A percentile compares a stretch with the other conserved stretches of the same genome.
phyloP scores from a whole-genome alignment of 106 monocot species.

The Dioscorea zingiberensis region DNA sequence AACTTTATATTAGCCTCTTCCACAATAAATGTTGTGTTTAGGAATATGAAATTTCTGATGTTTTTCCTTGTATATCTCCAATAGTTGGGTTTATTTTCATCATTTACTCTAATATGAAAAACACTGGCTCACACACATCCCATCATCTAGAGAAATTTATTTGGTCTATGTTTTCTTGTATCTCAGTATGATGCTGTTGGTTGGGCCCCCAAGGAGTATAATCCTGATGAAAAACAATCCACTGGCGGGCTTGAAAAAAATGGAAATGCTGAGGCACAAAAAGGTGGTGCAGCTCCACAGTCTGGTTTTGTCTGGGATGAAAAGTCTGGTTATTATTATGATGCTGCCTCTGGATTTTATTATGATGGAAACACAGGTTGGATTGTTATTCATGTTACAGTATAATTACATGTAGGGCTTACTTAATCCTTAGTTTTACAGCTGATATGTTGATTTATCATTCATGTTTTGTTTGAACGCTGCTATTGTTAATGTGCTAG shows the following conservation, averaged over 20 bases:
- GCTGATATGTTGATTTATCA: too few species aligned
- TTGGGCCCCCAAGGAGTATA: conserved; percentile 98
- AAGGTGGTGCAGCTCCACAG: conserved; percentile 45
- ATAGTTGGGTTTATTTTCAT: too few species aligned
- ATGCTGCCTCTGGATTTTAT: conserved; percentile 98
- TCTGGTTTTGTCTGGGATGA: conserved; percentile 99
- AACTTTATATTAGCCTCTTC: too few species aligned
- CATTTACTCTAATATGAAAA: too few species aligned
- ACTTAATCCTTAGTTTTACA: too few species aligned
- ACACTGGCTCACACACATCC: too few species aligned
- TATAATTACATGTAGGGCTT: background rate
- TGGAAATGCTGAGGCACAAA: conserved; percentile 30
- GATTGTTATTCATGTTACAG: background rate
- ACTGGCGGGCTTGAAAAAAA: conserved; percentile 28
- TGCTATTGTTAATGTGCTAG: too few species aligned
- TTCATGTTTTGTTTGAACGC: too few species aligned
- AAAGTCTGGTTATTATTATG: conserved; percentile 97
- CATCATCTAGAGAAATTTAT: too few species aligned
- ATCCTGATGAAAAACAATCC: conserved; percentile 68
- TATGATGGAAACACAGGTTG: conserved; percentile 97
- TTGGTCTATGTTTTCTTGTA: background rate
- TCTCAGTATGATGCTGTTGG: conserved; percentile 92
- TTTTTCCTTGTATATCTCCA: too few species aligned
- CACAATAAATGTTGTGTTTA: too few species aligned
- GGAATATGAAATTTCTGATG: too few species aligned